These are phyloP conservation scores for Mortierella sp. DNA, from an alignment of 371 early-diverging fungal genomes.

Conservation along the genomic window DNA sequence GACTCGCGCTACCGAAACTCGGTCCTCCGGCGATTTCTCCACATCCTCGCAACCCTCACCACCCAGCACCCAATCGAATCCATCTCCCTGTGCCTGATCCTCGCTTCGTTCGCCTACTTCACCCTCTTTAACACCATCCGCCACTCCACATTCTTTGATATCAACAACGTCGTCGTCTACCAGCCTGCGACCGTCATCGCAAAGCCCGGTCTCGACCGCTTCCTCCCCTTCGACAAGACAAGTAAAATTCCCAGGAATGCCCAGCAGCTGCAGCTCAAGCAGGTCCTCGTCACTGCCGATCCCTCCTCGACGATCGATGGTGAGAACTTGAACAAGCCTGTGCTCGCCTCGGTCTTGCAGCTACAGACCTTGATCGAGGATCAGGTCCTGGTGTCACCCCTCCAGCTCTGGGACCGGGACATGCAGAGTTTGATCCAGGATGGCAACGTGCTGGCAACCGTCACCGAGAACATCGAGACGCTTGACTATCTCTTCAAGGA, in stretches of 20 bases:
- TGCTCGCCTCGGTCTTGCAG: constrained; percentile 59
- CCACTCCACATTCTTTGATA: constrained; percentile 75
- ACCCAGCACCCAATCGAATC: constrained; percentile 86
- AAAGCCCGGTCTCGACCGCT: constrained; percentile 46
- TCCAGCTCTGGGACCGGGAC: constrained; percentile 57
- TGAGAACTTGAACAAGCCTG: constrained; percentile 49
- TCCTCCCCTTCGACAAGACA: constrained; percentile 56
- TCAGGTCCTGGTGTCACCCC: constrained; percentile 60
- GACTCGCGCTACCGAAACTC: constrained; percentile 48
- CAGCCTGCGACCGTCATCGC: constrained; percentile 67
- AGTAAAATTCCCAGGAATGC: constrained; percentile 58
- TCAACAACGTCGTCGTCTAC: constrained; percentile 61
- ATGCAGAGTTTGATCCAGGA: constrained; percentile 43
- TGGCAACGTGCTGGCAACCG: constrained; percentile 50
- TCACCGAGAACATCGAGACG: constrained; percentile 56
- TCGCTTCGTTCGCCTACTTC: constrained; percentile 82
- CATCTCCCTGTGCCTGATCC: constrained; percentile 77
- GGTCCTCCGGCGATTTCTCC: constrained; percentile 49
- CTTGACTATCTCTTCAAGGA: constrained; percentile 56
- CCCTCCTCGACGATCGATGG: constrained; percentile 13
- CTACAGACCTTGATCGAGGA: constrained; percentile 67
- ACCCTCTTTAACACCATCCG: constrained; percentile 80
- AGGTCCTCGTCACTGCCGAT: constrained; percentile 61
- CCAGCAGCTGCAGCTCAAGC: constrained; percentile 65
- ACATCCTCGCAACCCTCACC: constrained; percentile 50